Evolutionary conservation across 352 stramenopile genomes (phyloP), one percentile per base, ranked within the genome.

Genomic region (Globisporangium ultimum): DNA sequence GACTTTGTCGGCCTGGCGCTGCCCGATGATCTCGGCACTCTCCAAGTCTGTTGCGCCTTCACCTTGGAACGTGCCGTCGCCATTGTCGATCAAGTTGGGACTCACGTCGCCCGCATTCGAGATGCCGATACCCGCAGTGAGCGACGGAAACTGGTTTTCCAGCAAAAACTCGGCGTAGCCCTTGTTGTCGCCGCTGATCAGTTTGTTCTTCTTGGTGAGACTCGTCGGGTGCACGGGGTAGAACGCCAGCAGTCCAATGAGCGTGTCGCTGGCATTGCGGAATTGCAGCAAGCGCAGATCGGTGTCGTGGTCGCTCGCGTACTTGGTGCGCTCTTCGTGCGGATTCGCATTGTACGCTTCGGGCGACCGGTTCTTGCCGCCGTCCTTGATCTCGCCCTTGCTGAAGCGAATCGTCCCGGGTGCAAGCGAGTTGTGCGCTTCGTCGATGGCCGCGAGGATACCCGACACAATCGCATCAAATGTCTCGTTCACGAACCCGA

Each of bases 121-220:
- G 51, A 76, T 76, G 21, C 71, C 70, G 43, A 79, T 67, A 3
- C 38, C 67, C n/a, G 64, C 68, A 4, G 67, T 53, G 7, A 71
- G 60, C 32, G 58, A 46, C 13, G 58, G 24, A 21, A 70, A 51
- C 40, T 74, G 58, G 18, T 72, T 53, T 42, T 80, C 71, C 5
- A 77, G 24, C 11, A 75, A 36, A 34, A 76, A 80, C 63, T 76
- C 69, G 13, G 72, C 72, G 49, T 78, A 77, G 1, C 68, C 72
- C 59, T 92, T 89, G 66, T 95, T 94, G 69, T 94, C 84, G 41
- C 79, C 80, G 47, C 71, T 87, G 49, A 93, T 72, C 8, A 94
- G 62, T 9, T 66, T 55, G 64, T 95, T 94, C 28, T 69, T 75
- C 32, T 74, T 68, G 18, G 76, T 88, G 61, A 95, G 76, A 68